Evolutionary conservation across 306 rosid genomes (phyloP), one percentile per base, ranked within the genome.

Genomic region (Carpinus fangiana): DNA sequence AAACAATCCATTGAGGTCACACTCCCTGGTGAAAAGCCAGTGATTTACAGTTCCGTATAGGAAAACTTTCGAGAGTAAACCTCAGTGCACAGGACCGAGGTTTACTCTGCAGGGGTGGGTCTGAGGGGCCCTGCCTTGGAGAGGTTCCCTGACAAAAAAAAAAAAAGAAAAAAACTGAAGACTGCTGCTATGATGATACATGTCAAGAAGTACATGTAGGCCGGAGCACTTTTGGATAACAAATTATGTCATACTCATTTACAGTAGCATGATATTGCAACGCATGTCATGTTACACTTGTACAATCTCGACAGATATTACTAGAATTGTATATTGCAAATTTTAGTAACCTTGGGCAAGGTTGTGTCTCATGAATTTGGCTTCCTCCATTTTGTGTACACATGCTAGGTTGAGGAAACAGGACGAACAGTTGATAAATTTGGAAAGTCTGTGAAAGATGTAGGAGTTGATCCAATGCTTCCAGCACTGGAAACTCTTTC

Each of bases 401-500:
- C 76, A 73, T 82, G 64, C 74, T 80, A 89, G 94, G 90, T 52
- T 47, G 88, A 82, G 75, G 89, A 82, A 71, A 73, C 90, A 36
- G 91, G 80, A 65, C 21, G 70, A 45, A 81, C 70, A 64, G 78
- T 76, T 54, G 83, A 13, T 11, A 78, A 51, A 26, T 69, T 75
- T 28, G 83, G 61, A 76, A 90, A 80, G 82, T 84, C 73, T 77
- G 87, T 81, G 79, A 89, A 87, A 80, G 90, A 89, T 52, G 90
- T 54, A 1, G 94, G 94, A 18, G 67, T 90, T 54, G 90, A 89
- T 81, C 86, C 98, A 72, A 89, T 88, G 90, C 84, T 84, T 36
- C 92, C 71, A 51, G 75, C 83, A 76, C 84, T 86, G n/a, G 90
- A 83, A 81, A 73, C 89, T 75, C 84, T 82, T 72, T 45, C 77